Evolutionary conservation across 2,329 filamentous ascomycete species (phyloP).

Genomic region (Fusarium hostae): DNA sequence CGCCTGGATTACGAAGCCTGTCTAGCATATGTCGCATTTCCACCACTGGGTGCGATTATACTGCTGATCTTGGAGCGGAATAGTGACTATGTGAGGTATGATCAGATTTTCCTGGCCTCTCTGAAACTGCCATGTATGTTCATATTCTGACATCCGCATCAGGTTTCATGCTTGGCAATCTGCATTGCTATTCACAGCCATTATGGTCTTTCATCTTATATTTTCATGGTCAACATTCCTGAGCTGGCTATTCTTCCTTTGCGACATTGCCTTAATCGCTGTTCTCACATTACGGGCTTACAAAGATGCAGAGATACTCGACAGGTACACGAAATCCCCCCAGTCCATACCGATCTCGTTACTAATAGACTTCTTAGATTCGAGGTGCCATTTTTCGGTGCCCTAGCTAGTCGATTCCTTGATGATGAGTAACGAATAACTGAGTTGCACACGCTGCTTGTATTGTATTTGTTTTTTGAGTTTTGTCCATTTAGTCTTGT

Average conservation of each 20-base stretch:
- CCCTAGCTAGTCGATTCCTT: constrained; percentile 86
- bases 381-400: constrained; percentile 88
- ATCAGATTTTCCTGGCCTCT: not conserved
- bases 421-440: constrained; percentile 75
- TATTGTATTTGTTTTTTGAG: not conserved
- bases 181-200: constrained; percentile 79
- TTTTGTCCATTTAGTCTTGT: constrained; percentile 1
- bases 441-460: not conserved
- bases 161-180: constrained; percentile 98
- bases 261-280: constrained; percentile 79
- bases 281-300: constrained; percentile 85
- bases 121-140: not conserved
- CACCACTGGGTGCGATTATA: constrained; percentile 86
- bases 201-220: constrained; percentile 82
- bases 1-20: constrained; percentile 91
- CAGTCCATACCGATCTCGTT: not conserved
- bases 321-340: constrained; percentile 59
- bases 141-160: constrained; percentile 18
- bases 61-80: constrained; percentile 89
- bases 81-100: constrained; percentile 94
- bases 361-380: constrained; percentile 62
- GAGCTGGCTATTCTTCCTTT: constrained; percentile 83
- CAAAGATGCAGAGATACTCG: constrained; percentile 77
- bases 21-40: constrained; percentile 85
- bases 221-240: constrained; percentile 87